A percentile compares a stretch with the other conserved stretches of the same genome.
phyloP scores from a whole-genome alignment of 768 basidiomycete genomes.

The Lactifluus rugatus region DNA sequence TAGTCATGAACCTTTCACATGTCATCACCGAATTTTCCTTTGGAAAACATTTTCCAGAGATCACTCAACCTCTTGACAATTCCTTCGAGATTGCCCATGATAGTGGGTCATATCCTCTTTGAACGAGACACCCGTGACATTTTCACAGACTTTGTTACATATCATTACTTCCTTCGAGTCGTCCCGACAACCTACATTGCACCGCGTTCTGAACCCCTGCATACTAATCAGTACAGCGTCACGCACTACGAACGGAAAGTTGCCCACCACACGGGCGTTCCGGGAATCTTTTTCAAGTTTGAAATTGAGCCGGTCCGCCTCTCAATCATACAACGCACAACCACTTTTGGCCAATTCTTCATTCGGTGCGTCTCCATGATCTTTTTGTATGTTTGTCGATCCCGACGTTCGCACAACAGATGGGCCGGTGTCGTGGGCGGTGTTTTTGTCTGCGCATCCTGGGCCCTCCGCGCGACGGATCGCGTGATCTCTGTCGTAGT shows the following conservation, averaged over 20 bases:
- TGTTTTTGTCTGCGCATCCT: slow-evolving; percentile 64
- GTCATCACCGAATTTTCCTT: slow-evolving; percentile 96
- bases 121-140: slow-evolving; percentile 2
- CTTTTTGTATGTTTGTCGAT: not conserved
- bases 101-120: slow-evolving; percentile 37
- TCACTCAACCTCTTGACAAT: slow-evolving; percentile 88
- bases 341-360: slow-evolving; percentile 66
- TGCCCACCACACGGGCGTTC: slow-evolving; percentile 66
- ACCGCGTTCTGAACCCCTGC: slow-evolving; percentile 50
- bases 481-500: slow-evolving; percentile 47
- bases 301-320: slow-evolving; percentile 87
- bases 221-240: slow-evolving; percentile 87
- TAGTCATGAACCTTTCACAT: slow-evolving; percentile 95
- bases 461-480: slow-evolving; percentile 32
- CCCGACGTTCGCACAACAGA: slow-evolving; percentile 24
- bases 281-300: slow-evolving; percentile 98
- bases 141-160: slow-evolving; percentile 70
- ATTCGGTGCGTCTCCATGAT: slow-evolving; percentile 39
- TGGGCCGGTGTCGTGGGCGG: slow-evolving; percentile 92
- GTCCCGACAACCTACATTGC: slow-evolving; percentile 92
- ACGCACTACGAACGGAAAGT: slow-evolving; percentile 81
- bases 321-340: slow-evolving; percentile 83
- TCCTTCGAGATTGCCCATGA: slow-evolving; percentile 67
- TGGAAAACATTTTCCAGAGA: slow-evolving; percentile 91
- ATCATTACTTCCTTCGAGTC: slow-evolving; percentile 92